A percentile compares a stretch with the other conserved stretches of the same genome.
Evolutionary conservation across 2,329 filamentous ascomycete species (phyloP).

Genomic region (Cyanodermella asteris): DNA sequence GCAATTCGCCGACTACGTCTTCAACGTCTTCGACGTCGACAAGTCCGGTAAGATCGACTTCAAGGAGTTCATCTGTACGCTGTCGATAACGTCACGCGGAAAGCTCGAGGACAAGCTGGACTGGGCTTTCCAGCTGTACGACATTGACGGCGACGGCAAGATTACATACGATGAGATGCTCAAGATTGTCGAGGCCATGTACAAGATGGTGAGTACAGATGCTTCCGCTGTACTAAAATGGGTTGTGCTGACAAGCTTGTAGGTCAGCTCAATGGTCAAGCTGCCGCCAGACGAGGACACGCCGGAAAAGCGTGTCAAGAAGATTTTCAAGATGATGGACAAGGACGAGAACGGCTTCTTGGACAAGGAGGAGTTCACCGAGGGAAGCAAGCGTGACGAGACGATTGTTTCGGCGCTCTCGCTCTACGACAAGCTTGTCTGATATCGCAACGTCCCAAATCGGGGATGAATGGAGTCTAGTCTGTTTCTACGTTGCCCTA

Average conservation of each 20-base stretch:
- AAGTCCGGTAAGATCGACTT: constrained; percentile 97
- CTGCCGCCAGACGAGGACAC: constrained; percentile 97
- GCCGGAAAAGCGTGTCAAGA: constrained; percentile 88
- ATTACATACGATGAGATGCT: constrained; percentile 99
- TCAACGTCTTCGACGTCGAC: constrained; percentile 96
- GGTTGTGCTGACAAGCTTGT: constrained; percentile 3
- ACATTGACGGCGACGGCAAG: constrained; percentile 96
- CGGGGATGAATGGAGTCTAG: no score
- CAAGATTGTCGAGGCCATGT: constrained; percentile 94
- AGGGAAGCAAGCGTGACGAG: constrained; percentile 95
- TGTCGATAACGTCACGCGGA: constrained; percentile 88
- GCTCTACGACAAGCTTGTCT: constrained; percentile 89
- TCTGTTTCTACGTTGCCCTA: no score
- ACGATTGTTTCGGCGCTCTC: constrained; percentile 95
- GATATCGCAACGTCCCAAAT: no score
- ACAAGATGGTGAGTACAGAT: constrained; percentile 65
- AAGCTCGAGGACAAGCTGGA: constrained; percentile 99
- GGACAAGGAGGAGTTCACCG: constrained; percentile 96
- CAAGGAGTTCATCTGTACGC: constrained; percentile 96
- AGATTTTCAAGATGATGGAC: constrained; percentile 99
- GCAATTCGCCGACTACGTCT: constrained; percentile 95
- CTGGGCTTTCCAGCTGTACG: constrained; percentile 98
- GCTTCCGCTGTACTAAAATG: background rate
- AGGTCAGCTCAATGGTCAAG: constrained; percentile 99
- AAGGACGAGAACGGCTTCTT: constrained; percentile 97